Evolutionary conservation across 345 rosid genomes (phyloP).

Genomic region (Lepidium africanum): DNA sequence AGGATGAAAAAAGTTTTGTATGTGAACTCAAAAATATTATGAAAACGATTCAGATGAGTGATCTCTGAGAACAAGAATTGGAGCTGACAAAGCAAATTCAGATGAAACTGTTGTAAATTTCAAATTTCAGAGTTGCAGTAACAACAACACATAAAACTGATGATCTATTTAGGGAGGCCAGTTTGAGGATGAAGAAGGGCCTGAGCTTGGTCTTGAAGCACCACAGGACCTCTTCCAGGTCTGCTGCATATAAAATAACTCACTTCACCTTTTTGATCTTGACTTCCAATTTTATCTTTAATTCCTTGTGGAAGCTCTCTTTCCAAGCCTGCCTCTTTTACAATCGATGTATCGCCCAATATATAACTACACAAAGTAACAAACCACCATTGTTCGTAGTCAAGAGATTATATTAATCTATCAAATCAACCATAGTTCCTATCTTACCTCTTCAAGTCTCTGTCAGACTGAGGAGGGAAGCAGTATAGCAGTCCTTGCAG

Average conservation of each 20-base stretch:
- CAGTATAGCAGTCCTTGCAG: constrained; percentile 69
- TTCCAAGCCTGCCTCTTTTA: constrained; percentile 65
- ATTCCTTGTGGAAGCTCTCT: constrained; percentile 60
- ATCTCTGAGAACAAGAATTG: background rate
- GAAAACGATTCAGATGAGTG: background rate
- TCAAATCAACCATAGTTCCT: background rate
- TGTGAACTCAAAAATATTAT: background rate
- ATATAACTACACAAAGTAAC: constrained; percentile 43
- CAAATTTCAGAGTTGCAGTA: background rate
- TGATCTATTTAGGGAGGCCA: constrained; percentile 58
- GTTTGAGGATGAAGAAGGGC: constrained; percentile 62
- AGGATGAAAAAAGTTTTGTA: background rate
- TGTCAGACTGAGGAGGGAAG: constrained; percentile 76
- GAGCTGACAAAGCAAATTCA: background rate
- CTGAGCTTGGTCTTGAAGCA: constrained; percentile 51
- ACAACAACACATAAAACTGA: background rate
- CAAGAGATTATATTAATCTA: background rate
- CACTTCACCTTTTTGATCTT: constrained; percentile 61
- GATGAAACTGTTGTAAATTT: background rate
- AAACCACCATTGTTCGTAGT: background rate
- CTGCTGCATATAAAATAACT: constrained; percentile 85
- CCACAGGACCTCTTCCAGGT: constrained; percentile 74
- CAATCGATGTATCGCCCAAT: constrained; percentile 76
- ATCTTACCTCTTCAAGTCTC: constrained; percentile 60
- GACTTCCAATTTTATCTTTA: constrained; percentile 37